phyloP scores from a whole-genome alignment of 2,329 filamentous ascomycete species.

The Calonectria pseudoreteaudii region DNA sequence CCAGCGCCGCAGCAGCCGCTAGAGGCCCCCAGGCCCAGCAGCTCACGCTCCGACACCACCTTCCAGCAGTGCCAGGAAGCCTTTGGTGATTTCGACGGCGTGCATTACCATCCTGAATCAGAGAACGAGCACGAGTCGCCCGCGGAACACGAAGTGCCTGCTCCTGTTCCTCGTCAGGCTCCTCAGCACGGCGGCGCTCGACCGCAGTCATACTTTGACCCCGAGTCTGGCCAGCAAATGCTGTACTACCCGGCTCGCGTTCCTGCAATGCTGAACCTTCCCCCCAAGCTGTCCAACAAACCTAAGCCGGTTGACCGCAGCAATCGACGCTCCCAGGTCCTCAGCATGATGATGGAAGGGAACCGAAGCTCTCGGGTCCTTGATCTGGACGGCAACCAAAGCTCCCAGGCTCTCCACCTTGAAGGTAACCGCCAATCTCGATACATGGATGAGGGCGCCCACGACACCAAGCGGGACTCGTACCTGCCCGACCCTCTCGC shows the following conservation, averaged over 20 bases:
- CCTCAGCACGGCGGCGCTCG: constrained; percentile 44
- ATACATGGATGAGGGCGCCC: constrained; percentile 17
- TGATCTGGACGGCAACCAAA: constrained; percentile 22
- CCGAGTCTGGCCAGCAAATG: constrained; percentile 81
- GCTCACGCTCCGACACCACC: constrained; percentile 69
- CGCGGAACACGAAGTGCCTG: constrained; percentile 24
- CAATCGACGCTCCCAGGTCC: constrained; percentile 78
- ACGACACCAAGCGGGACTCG: constrained; percentile 41
- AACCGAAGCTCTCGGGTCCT: constrained; percentile 30
- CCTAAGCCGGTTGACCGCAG: constrained; percentile 74
- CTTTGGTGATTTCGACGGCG: constrained; percentile 86
- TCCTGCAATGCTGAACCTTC: constrained; percentile 91
- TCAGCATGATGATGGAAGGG: constrained; percentile 67
- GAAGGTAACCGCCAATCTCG: constrained; percentile 18
- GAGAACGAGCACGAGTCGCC: constrained; percentile 44
- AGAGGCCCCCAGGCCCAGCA: constrained; percentile 47
- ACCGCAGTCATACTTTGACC: constrained; percentile 71
- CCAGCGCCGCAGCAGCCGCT: constrained; percentile 31
- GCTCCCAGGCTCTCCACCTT: constrained; percentile 21
- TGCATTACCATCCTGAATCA: constrained; percentile 74
- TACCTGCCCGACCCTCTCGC: constrained; percentile 63
- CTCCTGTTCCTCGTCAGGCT: constrained; percentile 22
- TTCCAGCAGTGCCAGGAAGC: constrained; percentile 74
- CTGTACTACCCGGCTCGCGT: constrained; percentile 96
- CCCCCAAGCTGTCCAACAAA: constrained; percentile 84